Evolutionary conservation across 257 asterid genomes (phyloP).

Genomic region (Primulina tabacum): DNA sequence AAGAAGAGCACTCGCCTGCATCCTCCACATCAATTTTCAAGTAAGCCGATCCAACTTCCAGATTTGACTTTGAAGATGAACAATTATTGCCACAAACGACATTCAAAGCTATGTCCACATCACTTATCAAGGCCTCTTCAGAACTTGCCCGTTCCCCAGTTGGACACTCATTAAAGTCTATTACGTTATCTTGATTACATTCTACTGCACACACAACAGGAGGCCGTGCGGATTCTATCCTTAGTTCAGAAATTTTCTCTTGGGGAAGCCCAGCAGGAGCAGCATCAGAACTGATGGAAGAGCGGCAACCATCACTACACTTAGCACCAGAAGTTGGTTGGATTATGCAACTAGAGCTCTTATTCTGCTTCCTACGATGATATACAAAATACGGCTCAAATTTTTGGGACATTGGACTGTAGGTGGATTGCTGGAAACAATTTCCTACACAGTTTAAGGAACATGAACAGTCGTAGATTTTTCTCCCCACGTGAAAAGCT

Average conservation of each 20-base stretch:
- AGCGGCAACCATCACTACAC: slow-evolving; percentile 31
- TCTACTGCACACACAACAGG: slow-evolving; percentile 29
- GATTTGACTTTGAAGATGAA: slow-evolving; percentile 66
- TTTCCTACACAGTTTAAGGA: slow-evolving; percentile 29
- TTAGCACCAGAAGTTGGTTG: slow-evolving; percentile 27
- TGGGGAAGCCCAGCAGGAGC: slow-evolving; percentile 30
- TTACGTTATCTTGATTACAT: slow-evolving; percentile 29
- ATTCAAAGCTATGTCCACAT: slow-evolving; percentile 35
- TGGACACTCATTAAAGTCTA: slow-evolving; percentile 37
- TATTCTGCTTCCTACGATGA: slow-evolving; percentile 37
- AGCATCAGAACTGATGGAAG: slow-evolving; percentile 41
- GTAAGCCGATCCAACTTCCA: slow-evolving; percentile 42
- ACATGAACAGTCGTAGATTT: slow-evolving; percentile 24
- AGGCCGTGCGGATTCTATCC: slow-evolving; percentile 27
- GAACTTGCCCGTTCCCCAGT: slow-evolving; percentile 35
- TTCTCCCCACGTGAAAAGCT: slow-evolving; percentile 22
- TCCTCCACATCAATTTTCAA: slow-evolving; percentile 45
- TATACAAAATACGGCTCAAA: slow-evolving; percentile 36
- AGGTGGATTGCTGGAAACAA: slow-evolving; percentile 33
- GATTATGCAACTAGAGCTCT: slow-evolving; percentile 28
- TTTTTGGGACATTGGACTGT: slow-evolving; percentile 40
- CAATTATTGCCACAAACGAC: slow-evolving; percentile 37
- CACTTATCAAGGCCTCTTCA: slow-evolving; percentile 44
- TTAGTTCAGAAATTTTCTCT: slow-evolving; percentile 30
- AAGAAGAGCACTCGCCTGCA: slow-evolving; percentile 69